Evolutionary conservation across 129 eudicot genomes (phyloP), one percentile per base, ranked within the genome.

Genomic region (Solidago caesia): DNA sequence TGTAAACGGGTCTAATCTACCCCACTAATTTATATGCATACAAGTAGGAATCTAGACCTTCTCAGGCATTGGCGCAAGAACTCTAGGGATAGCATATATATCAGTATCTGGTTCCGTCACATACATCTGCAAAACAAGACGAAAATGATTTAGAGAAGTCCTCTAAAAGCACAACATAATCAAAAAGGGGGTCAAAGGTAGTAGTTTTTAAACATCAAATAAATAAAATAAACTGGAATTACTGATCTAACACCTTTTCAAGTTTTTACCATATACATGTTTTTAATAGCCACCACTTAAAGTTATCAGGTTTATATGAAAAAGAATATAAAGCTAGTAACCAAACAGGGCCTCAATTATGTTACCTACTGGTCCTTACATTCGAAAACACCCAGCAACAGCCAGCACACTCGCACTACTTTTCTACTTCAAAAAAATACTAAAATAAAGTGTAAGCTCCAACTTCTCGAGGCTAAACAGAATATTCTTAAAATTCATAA

Each of bases 101-200:
- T 95, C 99, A 9, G 99, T 95, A 82, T 95, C 99, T 44, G 99
- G 99, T 71, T 96, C 97, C 2, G 99, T 95, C 52, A 95, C 99
- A 82, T 95, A 95, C 99, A 95, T 95, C 99, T 95, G 80, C 75
- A 80, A 46, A 47, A 67, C 64, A 75, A 79, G 79, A 76, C 77
- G 44, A 48, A 63, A 71, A 56, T 79, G 16, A 0, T 55, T 55
- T 21, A 27, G 42, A 43, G 14, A 61, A 61, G 27, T 58, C 21
- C 68, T 77, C 16, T 11, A 65, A 53, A 60, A 29, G 49, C 55
- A 61, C 8, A 61, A 60, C 41, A 25, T 33, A 14, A 63, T 46
- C 0, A 4, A 60, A 39, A 76, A 21, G 67, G 0, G 26, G 26
- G 41, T 60, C 42, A 60, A 60, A 60, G 25, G 6, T 6, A 21